A percentile compares a stretch with the other conserved stretches of the same genome.
These are phyloP conservation scores for Acer saccharum DNA, from an alignment of 345 rosid genomes.

Conservation along the genomic window DNA sequence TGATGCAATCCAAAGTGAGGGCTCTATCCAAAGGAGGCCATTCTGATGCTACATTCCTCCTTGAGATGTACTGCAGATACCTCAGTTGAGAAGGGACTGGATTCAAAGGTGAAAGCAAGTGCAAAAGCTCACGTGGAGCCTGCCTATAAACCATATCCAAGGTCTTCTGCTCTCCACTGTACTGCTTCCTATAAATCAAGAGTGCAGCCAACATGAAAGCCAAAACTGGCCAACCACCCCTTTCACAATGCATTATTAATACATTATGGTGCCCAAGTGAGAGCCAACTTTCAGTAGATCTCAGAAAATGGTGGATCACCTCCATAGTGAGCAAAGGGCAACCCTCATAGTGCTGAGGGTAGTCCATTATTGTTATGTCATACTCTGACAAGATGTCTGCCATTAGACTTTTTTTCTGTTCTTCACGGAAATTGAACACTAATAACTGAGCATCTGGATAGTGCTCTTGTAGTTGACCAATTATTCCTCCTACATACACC, in stretches of 20 bases:
- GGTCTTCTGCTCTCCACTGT: constrained; percentile 80
- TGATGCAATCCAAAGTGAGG: constrained; percentile 85
- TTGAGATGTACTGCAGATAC: constrained; percentile 83
- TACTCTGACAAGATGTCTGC: constrained; percentile 62
- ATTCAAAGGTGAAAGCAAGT: constrained; percentile 71
- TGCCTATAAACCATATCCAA: constrained; percentile 91
- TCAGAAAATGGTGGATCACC: constrained; percentile 84
- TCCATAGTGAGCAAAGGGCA: constrained; percentile 85
- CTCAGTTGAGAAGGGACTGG: constrained; percentile 88
- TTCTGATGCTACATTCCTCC: constrained; percentile 82
- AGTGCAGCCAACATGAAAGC: constrained; percentile 87
- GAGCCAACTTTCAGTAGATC: constrained; percentile 96
- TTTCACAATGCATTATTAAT: constrained; percentile 87
- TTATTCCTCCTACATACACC: constrained; percentile 62
- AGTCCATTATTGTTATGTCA: constrained; percentile 93
- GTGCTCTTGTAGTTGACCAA: constrained; percentile 69
- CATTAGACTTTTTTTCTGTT: constrained; percentile 53
- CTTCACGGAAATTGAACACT: constrained; percentile 92
- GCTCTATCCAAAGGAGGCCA: constrained; percentile 98
- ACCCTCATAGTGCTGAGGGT: constrained; percentile 92
- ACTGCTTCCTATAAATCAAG: constrained; percentile 81
- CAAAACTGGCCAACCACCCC: constrained; percentile 86
- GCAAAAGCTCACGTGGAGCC: constrained; percentile 90
- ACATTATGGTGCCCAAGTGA: constrained; percentile 76
- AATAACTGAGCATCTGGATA: constrained; percentile 78